Evolutionary conservation across 2,329 filamentous ascomycete species (phyloP).

Genomic region (Berkeleyomyces rouxiae): DNA sequence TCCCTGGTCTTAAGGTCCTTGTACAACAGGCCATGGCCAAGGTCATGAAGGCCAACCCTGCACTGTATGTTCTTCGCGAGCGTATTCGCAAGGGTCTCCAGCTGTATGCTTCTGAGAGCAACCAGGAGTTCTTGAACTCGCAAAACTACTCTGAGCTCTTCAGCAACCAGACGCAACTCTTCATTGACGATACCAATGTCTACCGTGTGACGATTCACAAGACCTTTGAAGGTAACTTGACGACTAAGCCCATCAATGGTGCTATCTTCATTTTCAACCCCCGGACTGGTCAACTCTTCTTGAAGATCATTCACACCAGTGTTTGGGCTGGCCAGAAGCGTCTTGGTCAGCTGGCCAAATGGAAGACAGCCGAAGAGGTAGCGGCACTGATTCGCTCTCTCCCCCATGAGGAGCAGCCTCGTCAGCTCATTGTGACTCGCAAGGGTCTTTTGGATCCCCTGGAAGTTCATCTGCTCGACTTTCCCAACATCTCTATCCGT

Average conservation of each 20-base stretch:
- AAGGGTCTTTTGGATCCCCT: conserved; percentile 95
- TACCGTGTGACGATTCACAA: conserved; percentile 99
- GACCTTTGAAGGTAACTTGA: conserved; percentile 97
- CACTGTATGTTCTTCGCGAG: conserved; percentile 86
- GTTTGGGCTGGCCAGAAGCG: conserved; percentile 99
- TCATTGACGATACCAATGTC: conserved; percentile 98
- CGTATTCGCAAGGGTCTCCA: conserved; percentile 97
- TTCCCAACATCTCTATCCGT: conserved; percentile 97
- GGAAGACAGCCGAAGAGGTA: conserved; percentile 99
- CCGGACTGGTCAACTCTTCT: conserved; percentile 89
- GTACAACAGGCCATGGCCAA: conserved; percentile 98
- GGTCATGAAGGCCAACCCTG: conserved; percentile 98
- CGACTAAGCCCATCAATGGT: conserved; percentile 97
- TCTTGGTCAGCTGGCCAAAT: conserved; percentile 93
- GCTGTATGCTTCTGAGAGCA: conserved; percentile 94
- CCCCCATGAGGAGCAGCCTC: conserved; percentile 94
- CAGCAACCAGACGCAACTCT: conserved; percentile 96
- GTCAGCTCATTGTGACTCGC: conserved; percentile 93
- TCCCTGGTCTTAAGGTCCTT: conserved; percentile 88
- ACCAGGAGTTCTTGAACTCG: conserved; percentile 97
- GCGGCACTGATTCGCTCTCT: conserved; percentile 89
- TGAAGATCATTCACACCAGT: conserved; percentile 98
- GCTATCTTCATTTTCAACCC: conserved; percentile 99
- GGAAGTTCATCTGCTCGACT: conserved; percentile 92
- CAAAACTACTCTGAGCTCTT: conserved; percentile 99